Conservation (phyloP, 2,329 filamentous ascomycete species). For the Beauveria scarabaeidicola region DNA sequence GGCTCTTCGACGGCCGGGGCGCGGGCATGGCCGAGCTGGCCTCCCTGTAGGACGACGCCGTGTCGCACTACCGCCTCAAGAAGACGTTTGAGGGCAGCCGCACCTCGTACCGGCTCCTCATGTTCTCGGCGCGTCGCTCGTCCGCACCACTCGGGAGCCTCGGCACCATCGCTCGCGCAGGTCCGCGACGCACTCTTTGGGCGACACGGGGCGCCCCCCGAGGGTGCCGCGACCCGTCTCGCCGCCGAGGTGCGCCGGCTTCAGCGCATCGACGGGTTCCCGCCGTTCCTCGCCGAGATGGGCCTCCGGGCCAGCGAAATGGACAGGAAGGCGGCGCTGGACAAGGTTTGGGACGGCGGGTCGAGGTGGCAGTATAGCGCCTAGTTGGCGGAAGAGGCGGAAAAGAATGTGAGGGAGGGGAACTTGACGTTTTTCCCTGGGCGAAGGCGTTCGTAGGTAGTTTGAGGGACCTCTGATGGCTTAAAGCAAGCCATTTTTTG, state of each 20-base stretch:
- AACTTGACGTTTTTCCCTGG: conserved; percentile 4
- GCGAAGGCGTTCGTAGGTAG: not conserved
- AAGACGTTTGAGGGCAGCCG: conserved; percentile 37
- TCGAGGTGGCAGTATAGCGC: not conserved
- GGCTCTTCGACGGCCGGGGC: conserved; percentile 36
- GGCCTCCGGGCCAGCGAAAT: conserved; percentile 21
- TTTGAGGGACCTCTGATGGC: not conserved
- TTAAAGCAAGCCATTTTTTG: not conserved
- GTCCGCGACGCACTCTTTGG: conserved; percentile 38
- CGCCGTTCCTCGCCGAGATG: conserved; percentile 34
- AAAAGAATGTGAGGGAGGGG: not conserved
- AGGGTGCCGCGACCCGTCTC: conserved; percentile 29
- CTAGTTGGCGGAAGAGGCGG: not conserved
- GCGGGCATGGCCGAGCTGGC: conserved; percentile 33
- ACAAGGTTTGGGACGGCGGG: not conserved
- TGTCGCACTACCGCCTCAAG: conserved; percentile 37
- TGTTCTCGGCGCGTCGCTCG: conserved; percentile 34
- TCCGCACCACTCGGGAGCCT: not conserved
- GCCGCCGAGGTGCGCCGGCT: conserved; percentile 35
- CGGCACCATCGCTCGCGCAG: conserved; percentile 21
- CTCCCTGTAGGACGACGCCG: conserved; percentile 32
- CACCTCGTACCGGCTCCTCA: conserved; percentile 42
- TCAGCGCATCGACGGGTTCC: conserved; percentile 32
- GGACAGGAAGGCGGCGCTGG: not conserved
- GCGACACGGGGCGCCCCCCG: conserved; percentile 36